Evolutionary conservation across 2,329 filamentous ascomycete species (phyloP).

Genomic region (Fonsecaea erecta): DNA sequence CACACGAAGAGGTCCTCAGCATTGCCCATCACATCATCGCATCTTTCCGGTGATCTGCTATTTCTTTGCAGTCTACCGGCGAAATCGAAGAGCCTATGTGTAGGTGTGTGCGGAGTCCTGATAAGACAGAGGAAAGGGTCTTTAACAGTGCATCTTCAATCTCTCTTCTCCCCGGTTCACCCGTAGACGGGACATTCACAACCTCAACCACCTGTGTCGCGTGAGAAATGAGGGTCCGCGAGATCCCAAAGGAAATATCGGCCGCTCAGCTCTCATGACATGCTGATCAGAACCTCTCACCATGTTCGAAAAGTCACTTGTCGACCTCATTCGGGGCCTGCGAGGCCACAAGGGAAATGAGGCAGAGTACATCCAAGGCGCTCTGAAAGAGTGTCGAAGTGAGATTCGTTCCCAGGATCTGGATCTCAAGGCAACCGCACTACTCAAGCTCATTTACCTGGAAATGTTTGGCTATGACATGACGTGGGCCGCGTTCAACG

Average conservation of each 20-base stretch:
- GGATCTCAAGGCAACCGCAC: slow-evolving; percentile 94
- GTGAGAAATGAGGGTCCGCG: slow-evolving; percentile 23
- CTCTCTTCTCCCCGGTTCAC: neutral
- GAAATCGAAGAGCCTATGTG: neutral
- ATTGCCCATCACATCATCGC: neutral
- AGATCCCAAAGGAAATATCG: slow-evolving; percentile 7
- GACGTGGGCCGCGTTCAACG: slow-evolving; percentile 99
- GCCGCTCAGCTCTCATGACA: slow-evolving; percentile 8
- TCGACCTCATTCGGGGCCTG: slow-evolving; percentile 96
- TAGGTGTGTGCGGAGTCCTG: neutral
- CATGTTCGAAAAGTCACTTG: slow-evolving; percentile 99
- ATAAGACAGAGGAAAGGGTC: neutral
- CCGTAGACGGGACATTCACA: neutral
- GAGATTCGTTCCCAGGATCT: slow-evolving; percentile 94
- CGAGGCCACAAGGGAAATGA: slow-evolving; percentile 95
- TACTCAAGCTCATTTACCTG: slow-evolving; percentile 94
- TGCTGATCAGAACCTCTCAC: slow-evolving; percentile 8
- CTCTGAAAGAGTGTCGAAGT: slow-evolving; percentile 89
- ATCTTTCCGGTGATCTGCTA: neutral
- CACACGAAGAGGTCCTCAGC: neutral
- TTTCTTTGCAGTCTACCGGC: neutral
- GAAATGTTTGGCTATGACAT: slow-evolving; percentile 99
- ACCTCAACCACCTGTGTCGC: slow-evolving; percentile 12
- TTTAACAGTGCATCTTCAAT: neutral
- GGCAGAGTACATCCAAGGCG: slow-evolving; percentile 91